phyloP scores from a whole-genome alignment of 257 asterid species.

The Nicotiana obtusifolia region DNA sequence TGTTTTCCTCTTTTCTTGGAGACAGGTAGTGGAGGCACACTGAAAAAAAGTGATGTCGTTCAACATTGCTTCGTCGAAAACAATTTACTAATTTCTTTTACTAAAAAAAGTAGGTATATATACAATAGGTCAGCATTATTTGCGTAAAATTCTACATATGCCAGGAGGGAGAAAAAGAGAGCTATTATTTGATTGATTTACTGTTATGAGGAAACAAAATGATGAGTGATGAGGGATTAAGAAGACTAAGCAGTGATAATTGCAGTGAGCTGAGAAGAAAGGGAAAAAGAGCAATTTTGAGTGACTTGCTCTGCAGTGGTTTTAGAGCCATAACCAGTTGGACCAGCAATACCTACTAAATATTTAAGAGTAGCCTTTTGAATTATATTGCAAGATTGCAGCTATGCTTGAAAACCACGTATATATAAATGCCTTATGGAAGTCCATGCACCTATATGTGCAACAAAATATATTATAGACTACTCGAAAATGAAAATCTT shows the following conservation, averaged over 20 bases:
- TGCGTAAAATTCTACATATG: background rate
- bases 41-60: background rate
- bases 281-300: conserved; percentile 19
- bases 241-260: conserved; percentile 64
- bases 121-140: background rate
- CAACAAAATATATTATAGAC: no score
- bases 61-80: background rate
- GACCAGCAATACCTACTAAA: conserved; percentile 74
- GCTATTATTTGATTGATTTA: background rate
- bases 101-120: background rate
- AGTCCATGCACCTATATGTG: no score
- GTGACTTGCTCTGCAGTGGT: conserved; percentile 66
- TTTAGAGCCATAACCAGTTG: conserved; percentile 75
- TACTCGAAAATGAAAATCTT: no score
- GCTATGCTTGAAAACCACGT: no score
- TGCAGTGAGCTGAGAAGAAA: conserved; percentile 50
- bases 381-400: no score
- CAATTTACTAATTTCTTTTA: no score
- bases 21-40: no score
- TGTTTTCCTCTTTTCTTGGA: background rate
- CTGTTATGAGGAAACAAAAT: no score
- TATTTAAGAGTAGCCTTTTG: conserved; percentile 69
- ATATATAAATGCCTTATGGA: no score
- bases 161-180: background rate
- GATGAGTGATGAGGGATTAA: no score